Base-by-base conservation (phyloP, 75 land plant genomes). In the Sequoia sempervirens region DNA sequence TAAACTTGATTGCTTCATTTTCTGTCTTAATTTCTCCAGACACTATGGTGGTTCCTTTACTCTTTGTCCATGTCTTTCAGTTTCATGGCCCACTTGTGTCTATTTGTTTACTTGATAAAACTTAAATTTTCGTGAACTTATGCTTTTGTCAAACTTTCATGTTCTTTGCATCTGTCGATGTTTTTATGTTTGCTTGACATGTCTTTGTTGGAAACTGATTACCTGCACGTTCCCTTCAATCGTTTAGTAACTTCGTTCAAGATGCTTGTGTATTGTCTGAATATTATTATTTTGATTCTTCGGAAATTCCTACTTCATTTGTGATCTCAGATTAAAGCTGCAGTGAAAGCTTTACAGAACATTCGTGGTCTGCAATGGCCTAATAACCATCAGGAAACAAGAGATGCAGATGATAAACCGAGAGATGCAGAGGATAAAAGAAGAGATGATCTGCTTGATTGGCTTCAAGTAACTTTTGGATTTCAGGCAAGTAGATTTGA, bases 391-490 rank as follows among this genome's bases (percentile, higher is more conserved):
- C 84, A 86, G 13, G 89, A 87, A 73, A 45, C 70, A 50, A 79
- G 80, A 17, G 41, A 40, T 40, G 41, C 50, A 10, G 50, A 47
- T 47, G 10, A 47, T 47, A 47, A 47, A 47, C 9, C 50, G 9
- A 9, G 50, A 10, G 50, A 9, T 9, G 0, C 12, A 47, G 50
- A 96, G 56, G 86, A 87, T 20, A 90, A 87, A 68, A 46, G 66
- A 36, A 79, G 82, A 18, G 50, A 47, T 47, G 50, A 96, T 89
- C 73, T 91, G 79, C 93, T 96, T 80, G 96, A 96, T 86, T 95
- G 97, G 95, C 96, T 96, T 13, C 93, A 94, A 47, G 82, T 75
- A 56, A 88, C 90, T 84, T 95, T 92, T 87, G 97, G 99, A 79
- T 96, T 96, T 89, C 99, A 96, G 96, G 99, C 95, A 79, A 15